These are phyloP conservation scores for Fagopyrum esculentum DNA, from an alignment of 148 eudicot genomes.

Conservation along the genomic window DNA sequence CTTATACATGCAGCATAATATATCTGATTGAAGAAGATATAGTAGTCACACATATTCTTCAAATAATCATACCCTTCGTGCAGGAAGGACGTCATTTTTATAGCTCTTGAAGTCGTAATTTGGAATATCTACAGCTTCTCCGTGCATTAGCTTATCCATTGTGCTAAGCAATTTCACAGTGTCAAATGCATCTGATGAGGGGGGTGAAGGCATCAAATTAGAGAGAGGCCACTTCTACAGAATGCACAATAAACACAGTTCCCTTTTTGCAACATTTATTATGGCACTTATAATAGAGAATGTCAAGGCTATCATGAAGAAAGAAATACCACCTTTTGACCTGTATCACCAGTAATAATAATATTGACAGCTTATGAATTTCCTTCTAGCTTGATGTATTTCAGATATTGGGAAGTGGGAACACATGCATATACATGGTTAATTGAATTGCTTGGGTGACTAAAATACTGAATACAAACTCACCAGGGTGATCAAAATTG, in stretches of 20 bases:
- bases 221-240: slow-evolving; percentile 7
- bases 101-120: slow-evolving; percentile 92
- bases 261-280: not conserved
- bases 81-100: slow-evolving; percentile 57
- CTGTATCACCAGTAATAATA: not conserved
- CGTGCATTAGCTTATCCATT: slow-evolving; percentile 79
- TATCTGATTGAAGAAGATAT: not conserved
- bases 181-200: slow-evolving; percentile 85
- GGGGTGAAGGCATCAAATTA: slow-evolving; percentile 14
- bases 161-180: slow-evolving; percentile 59
- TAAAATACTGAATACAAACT: slow-evolving; percentile 17
- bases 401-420: not conserved
- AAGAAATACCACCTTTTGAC: not conserved
- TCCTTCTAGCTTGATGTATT: not conserved
- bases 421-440: not conserved
- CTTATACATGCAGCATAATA: not conserved
- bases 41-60: not conserved
- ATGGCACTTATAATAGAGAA: not conserved
- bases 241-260: not conserved
- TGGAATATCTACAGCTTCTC: slow-evolving; percentile 84
- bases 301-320: not conserved
- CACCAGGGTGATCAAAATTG: slow-evolving; percentile 98
- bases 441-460: not conserved
- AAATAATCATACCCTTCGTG: slow-evolving; percentile 68
- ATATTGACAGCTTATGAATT: not conserved